These are phyloP conservation scores for Pelargonium citronellum DNA, from an alignment of 441 rosid genomes.

Conservation along the genomic window DNA sequence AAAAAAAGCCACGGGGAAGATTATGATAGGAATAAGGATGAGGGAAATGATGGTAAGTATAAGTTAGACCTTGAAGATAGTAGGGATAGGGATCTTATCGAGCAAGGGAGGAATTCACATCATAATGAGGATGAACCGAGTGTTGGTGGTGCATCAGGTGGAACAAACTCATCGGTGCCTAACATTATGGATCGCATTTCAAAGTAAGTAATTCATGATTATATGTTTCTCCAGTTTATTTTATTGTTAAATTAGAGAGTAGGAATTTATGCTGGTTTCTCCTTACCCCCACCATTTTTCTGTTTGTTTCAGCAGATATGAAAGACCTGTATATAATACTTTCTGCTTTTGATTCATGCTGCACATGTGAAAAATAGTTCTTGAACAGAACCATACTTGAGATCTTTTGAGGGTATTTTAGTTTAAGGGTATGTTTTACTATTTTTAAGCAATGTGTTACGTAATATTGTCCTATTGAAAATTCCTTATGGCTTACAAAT, in stretches of 20 bases:
- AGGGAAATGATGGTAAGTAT: constrained; percentile 20
- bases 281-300: not conserved
- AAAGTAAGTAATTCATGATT: constrained; percentile 40
- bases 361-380: too few relatives aligned
- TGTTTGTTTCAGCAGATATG: too few relatives aligned
- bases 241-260: not conserved
- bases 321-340: too few relatives aligned
- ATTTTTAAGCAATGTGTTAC: too few relatives aligned
- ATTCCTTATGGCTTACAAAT: too few relatives aligned
- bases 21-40: constrained; percentile 26
- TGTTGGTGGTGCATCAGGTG: constrained; percentile 33
- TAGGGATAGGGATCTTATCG: constrained; percentile 31
- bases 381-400: too few relatives aligned
- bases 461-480: too few relatives aligned
- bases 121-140: constrained; percentile 29
- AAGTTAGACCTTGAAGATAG: constrained; percentile 35
- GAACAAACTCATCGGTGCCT: constrained; percentile 27
- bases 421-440: too few relatives aligned
- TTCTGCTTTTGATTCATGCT: too few relatives aligned
- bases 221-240: not conserved
- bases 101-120: constrained; percentile 23
- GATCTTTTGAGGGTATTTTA: too few relatives aligned
- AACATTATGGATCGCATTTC: constrained; percentile 57
- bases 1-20: constrained; percentile 35
- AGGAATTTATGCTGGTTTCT: not conserved